Evolutionary conservation across 176 grass and related monocot genomes (phyloP).

Genomic region (Lolium multiflorum): DNA sequence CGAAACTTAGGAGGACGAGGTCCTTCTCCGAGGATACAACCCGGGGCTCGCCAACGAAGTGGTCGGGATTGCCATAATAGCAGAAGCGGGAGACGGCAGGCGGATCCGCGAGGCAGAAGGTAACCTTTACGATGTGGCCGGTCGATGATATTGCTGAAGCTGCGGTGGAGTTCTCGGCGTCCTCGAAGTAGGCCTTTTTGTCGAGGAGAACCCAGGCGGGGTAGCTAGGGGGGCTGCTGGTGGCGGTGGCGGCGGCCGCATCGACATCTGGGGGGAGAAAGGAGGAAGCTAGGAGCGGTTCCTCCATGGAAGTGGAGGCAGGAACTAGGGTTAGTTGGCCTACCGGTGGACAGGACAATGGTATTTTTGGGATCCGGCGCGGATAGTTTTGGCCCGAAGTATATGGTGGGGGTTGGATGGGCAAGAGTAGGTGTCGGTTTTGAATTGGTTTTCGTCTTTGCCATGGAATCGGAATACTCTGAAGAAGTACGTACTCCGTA

Average conservation of each 20-base stretch:
- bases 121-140: background rate
- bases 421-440: too few relatives aligned
- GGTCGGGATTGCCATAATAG: background rate
- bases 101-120: background rate
- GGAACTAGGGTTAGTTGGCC: background rate
- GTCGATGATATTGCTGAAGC: background rate
- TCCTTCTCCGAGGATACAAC: background rate
- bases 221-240: background rate
- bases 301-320: background rate
- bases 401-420: too few relatives aligned
- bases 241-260: background rate
- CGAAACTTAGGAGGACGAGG: background rate
- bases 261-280: background rate
- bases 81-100: background rate
- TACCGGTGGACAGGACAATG: too few relatives aligned
- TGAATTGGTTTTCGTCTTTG: too few relatives aligned
- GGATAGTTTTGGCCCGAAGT: too few relatives aligned
- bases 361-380: too few relatives aligned
- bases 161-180: background rate
- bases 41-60: background rate
- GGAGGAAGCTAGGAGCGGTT: background rate
- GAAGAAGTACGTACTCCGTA: too few relatives aligned
- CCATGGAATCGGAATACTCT: too few relatives aligned
- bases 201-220: background rate
- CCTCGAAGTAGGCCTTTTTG: background rate